phyloP scores from a whole-genome alignment of 768 basidiomycete species.

The Chalciporus pseudorubinellus region DNA sequence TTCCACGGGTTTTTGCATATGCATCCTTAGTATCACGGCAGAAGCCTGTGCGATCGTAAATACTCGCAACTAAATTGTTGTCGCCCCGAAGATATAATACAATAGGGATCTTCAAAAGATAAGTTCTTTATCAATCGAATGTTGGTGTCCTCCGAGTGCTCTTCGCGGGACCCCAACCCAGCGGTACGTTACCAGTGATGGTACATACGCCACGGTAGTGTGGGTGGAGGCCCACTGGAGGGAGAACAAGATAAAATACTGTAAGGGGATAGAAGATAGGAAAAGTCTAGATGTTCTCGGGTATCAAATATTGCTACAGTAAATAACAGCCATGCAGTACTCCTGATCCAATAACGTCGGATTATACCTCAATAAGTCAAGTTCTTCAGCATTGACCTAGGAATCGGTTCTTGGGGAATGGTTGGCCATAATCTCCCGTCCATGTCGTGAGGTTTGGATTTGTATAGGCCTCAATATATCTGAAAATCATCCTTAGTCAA shows the following conservation, averaged over 20 bases:
- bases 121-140: background rate
- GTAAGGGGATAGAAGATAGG: background rate
- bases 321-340: background rate
- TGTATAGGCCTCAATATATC: conserved; percentile 66
- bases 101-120: background rate
- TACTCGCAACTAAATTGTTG: background rate
- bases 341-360: background rate
- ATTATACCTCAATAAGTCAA: background rate
- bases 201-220: background rate
- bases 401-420: conserved; percentile 51
- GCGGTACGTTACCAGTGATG: background rate
- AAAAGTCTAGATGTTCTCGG: background rate
- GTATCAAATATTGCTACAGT: conserved; percentile 2
- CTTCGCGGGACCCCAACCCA: background rate
- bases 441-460: conserved; percentile 51
- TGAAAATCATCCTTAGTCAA: conserved; percentile 21
- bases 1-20: conserved; percentile 1
- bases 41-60: background rate
- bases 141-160: background rate
- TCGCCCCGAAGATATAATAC: background rate
- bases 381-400: conserved; percentile 38
- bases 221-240: too few species aligned
- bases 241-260: background rate
- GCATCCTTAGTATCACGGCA: background rate
- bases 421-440: conserved; percentile 43